Percentiles rank a stretch among this genome's conserved stretches.
phyloP scores from a whole-genome alignment of 768 basidiomycete species.

The Naganishia randhawae region DNA sequence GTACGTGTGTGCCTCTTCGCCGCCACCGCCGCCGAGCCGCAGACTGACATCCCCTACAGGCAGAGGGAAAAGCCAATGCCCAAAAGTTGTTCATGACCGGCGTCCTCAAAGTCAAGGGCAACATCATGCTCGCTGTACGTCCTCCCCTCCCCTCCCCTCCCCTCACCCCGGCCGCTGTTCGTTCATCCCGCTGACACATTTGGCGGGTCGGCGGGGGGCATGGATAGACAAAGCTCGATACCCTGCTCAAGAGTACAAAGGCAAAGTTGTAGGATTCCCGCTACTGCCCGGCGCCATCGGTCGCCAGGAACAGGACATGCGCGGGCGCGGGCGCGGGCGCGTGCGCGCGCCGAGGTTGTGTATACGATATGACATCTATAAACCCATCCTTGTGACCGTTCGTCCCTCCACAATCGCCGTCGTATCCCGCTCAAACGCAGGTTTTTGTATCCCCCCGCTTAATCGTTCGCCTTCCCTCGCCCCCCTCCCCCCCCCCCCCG shows the following conservation, averaged over 20 bases:
- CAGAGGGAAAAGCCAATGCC: slow-evolving; percentile 65
- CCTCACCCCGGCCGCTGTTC: not conserved
- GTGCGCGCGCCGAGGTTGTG: no score
- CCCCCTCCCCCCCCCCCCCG: no score
- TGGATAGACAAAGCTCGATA: slow-evolving; percentile 13
- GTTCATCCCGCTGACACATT: not conserved
- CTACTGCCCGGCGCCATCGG: no score
- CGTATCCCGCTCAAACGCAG: not conserved
- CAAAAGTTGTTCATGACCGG: slow-evolving; percentile 97
- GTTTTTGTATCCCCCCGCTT: not conserved
- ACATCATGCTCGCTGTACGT: slow-evolving; percentile 34
- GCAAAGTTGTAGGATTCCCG: slow-evolving; percentile 1
- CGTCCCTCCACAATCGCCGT: not conserved
- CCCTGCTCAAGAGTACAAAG: slow-evolving; percentile 14
- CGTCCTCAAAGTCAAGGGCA: slow-evolving; percentile 65
- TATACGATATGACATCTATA: not conserved
- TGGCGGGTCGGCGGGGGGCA: not conserved
- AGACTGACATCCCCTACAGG: slow-evolving; percentile 50
- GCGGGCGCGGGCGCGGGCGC: no score
- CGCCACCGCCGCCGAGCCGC: not conserved
- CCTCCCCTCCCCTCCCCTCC: not conserved
- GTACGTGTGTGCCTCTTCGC: not conserved
- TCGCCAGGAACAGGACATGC: no score
- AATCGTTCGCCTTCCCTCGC: no score
- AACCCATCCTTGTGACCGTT: no score